These are phyloP conservation scores for Aspergillus chevalieri DNA, from an alignment of 2,329 filamentous ascomycete species.

Conservation along the genomic window DNA sequence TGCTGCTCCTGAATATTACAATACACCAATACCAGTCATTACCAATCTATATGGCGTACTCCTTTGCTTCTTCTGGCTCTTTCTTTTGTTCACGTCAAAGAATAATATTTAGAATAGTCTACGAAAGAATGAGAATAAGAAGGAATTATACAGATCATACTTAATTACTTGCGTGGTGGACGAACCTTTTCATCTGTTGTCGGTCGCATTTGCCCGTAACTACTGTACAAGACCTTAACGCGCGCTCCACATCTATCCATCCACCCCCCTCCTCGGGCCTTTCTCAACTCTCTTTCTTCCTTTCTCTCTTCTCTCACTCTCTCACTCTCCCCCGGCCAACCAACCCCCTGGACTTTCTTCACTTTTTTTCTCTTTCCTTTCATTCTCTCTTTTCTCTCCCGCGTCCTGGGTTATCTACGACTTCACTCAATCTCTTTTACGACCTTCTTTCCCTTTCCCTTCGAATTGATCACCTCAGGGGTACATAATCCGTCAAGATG, in stretches of 20 bases:
- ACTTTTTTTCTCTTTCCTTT: conserved; percentile 7
- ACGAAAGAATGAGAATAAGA: too few species aligned
- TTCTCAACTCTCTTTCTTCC: conserved; percentile 1
- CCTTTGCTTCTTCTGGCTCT: too few species aligned
- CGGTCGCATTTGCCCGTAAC: too few species aligned
- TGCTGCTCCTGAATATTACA: neutral
- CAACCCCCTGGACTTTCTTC: conserved; percentile 5
- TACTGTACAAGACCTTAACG: neutral
- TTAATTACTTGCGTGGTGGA: too few species aligned
- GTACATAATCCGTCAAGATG: conserved; percentile 30
- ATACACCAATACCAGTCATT: neutral
- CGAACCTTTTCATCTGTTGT: too few species aligned
- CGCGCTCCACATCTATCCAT: conserved; percentile 21
- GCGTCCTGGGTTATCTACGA: conserved; percentile 14
- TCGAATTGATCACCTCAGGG: conserved; percentile 21
- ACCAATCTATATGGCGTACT: too few species aligned
- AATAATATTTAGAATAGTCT: too few species aligned
- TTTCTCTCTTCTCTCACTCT: conserved; percentile 4
- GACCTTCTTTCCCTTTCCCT: conserved; percentile 5
- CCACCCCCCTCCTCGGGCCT: conserved; percentile 6
- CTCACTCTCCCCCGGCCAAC: conserved; percentile 3
- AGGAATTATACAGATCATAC: too few species aligned
- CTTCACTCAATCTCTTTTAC: conserved; percentile 31
- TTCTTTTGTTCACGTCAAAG: too few species aligned
- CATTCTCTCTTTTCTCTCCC: conserved; percentile 6